A percentile compares a stretch with the other conserved stretches of the same genome.
Evolutionary conservation across 805 yeast genomes (phyloP).

Genomic region (Myxozyma monticola): DNA sequence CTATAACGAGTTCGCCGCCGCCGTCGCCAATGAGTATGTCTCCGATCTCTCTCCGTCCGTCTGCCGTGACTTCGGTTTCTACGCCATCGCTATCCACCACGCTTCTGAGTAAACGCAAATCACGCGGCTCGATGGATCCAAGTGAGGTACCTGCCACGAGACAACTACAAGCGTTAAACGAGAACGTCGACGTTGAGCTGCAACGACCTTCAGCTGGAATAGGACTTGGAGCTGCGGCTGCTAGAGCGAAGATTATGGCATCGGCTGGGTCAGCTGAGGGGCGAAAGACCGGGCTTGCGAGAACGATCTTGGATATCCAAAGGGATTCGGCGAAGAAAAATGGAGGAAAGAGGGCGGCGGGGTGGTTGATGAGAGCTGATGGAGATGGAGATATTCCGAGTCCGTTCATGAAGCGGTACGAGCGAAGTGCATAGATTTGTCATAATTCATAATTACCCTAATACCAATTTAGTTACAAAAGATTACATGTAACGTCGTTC

Average conservation of each 20-base stretch:
- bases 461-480: too few relatives aligned
- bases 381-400: slow-evolving; percentile 13
- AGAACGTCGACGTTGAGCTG: slow-evolving; percentile 14
- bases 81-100: slow-evolving; percentile 8
- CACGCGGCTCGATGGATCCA: slow-evolving; percentile 7
- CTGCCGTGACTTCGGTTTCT: background rate
- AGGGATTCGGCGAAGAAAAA: slow-evolving; percentile 23
- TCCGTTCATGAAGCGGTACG: slow-evolving; percentile 18
- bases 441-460: too few relatives aligned
- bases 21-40: slow-evolving; percentile 20
- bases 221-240: slow-evolving; percentile 36
- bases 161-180: slow-evolving; percentile 24
- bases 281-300: slow-evolving; percentile 34
- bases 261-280: slow-evolving; percentile 32
- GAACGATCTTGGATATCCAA: slow-evolving; percentile 37
- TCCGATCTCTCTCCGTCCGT: slow-evolving; percentile 2
- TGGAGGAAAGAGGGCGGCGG: background rate
- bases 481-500: too few relatives aligned
- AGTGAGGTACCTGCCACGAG: slow-evolving; percentile 1
- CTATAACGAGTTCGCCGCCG: background rate
- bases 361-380: slow-evolving; percentile 8
- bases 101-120: slow-evolving; percentile 1
- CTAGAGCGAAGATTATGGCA: slow-evolving; percentile 35
- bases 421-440: slow-evolving; percentile 19
- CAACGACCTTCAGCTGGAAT: slow-evolving; percentile 13